Percentiles rank a stretch among this genome's conserved stretches.
These are phyloP conservation scores for Fraxinus greggii DNA, from an alignment of 305 asterid species.

Conservation along the genomic window DNA sequence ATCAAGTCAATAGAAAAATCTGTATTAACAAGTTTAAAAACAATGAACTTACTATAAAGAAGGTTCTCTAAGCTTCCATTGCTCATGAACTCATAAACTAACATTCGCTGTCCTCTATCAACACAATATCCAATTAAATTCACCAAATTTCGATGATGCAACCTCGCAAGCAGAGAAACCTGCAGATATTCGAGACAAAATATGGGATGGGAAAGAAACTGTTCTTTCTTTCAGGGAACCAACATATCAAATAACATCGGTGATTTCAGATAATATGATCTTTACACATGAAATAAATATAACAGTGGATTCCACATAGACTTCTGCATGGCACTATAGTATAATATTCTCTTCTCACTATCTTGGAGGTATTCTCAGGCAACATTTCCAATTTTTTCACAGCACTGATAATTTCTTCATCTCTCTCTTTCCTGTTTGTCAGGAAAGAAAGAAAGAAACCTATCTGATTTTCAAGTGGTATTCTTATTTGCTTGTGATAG, in stretches of 20 bases:
- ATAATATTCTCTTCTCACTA: background rate
- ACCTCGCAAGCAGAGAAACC: conserved; percentile 94
- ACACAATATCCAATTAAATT: conserved; percentile 95
- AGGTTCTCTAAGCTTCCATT: conserved; percentile 95
- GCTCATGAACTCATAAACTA: conserved; percentile 92
- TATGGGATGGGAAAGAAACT: background rate
- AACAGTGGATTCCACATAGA: background rate
- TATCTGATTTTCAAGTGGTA: background rate
- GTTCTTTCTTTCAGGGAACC: background rate
- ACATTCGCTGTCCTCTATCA: conserved; percentile 85
- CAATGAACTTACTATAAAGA: conserved; percentile 64
- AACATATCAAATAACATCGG: background rate
- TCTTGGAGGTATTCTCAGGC: background rate
- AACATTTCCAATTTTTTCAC: background rate
- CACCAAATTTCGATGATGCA: conserved; percentile 95
- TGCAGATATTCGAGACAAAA: conserved; percentile 34
- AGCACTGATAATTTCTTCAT: background rate
- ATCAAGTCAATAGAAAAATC: background rate
- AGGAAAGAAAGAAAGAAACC: background rate
- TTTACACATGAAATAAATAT: background rate
- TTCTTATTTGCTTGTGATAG: background rate
- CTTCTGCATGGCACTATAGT: background rate
- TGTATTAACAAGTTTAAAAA: background rate
- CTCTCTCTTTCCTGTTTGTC: background rate
- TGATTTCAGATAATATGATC: background rate